Conservation (phyloP, 306 rosid genomes). For the Inga oerstediana region DNA sequence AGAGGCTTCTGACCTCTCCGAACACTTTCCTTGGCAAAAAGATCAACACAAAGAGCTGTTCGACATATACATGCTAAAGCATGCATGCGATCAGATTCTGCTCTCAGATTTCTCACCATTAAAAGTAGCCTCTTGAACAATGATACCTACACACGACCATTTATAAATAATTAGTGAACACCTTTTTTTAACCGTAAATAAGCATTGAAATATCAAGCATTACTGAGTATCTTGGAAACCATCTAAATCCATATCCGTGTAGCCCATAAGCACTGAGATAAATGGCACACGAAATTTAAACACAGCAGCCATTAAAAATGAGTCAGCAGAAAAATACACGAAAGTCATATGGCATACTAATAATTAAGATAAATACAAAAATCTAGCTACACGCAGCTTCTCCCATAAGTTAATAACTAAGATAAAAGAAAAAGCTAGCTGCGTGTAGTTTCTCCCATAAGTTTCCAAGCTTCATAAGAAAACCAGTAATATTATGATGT, state of each 20-base stretch:
- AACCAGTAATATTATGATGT: not conserved
- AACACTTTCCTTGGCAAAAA: conserved; percentile 97
- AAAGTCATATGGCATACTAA: not conserved
- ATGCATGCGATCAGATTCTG: conserved; percentile 98
- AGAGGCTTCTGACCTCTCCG: conserved; percentile 99
- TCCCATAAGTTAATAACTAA: conserved; percentile 3
- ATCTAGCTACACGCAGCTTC: not conserved
- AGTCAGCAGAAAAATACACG: conserved; percentile 9
- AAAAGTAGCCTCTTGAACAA: conserved; percentile 91
- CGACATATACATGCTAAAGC: conserved; percentile 98
- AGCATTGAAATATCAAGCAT: conserved; percentile 15
- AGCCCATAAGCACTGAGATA: conserved; percentile 17
- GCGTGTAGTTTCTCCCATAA: conserved; percentile 1
- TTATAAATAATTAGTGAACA: conserved; percentile 15
- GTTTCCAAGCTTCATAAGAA: not conserved
- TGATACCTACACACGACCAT: conserved; percentile 66
- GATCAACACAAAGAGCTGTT: conserved; percentile 97
- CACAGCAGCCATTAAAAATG: not conserved
- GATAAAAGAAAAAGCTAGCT: not conserved
- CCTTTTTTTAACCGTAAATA: not conserved
- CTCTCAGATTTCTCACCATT: conserved; percentile 98
- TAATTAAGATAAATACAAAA: conserved; percentile 18
- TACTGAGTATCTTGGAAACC: conserved; percentile 6
- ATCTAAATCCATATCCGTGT: not conserved
- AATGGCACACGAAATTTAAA: not conserved